A percentile compares a stretch with the other conserved stretches of the same genome.
Evolutionary conservation across 2,329 filamentous ascomycete genomes (phyloP).

Genomic region (Hypomyces perniciosus): DNA sequence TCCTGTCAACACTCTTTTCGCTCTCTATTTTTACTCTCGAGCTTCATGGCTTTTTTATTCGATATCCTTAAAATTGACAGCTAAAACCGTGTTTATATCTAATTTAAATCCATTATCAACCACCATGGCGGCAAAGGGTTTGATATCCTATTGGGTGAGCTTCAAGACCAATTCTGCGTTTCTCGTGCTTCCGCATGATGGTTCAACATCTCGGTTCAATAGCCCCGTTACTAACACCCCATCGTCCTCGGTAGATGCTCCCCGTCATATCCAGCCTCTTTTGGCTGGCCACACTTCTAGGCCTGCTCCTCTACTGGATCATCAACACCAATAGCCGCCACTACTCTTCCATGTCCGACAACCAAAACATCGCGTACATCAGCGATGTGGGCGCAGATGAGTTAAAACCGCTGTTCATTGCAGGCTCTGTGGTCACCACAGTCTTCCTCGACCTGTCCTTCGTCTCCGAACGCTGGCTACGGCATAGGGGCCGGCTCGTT

Average conservation of each 20-base stretch:
- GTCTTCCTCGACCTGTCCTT: slow-evolving; percentile 79
- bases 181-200: neutral
- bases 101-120: slow-evolving; percentile 1
- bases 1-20: too few relatives aligned
- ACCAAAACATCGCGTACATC: slow-evolving; percentile 64
- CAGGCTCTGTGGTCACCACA: slow-evolving; percentile 64
- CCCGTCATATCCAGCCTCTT: slow-evolving; percentile 61
- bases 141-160: slow-evolving; percentile 37
- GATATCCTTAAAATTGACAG: neutral
- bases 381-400: slow-evolving; percentile 56
- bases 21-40: too few relatives aligned
- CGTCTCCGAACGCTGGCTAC: slow-evolving; percentile 74
- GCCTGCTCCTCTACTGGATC: slow-evolving; percentile 66
- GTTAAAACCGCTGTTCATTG: slow-evolving; percentile 74
- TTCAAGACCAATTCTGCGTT: neutral
- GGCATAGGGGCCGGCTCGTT: slow-evolving; percentile 72
- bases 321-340: slow-evolving; percentile 45
- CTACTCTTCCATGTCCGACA: slow-evolving; percentile 54
- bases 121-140: slow-evolving; percentile 26
- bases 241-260: slow-evolving; percentile 42
- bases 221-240: neutral
- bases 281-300: slow-evolving; percentile 63
- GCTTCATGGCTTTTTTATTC: too few relatives aligned
- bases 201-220: neutral
- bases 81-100: neutral